phyloP scores from a whole-genome alignment of 2,329 filamentous ascomycete species.

The Mariannaea sp. region DNA sequence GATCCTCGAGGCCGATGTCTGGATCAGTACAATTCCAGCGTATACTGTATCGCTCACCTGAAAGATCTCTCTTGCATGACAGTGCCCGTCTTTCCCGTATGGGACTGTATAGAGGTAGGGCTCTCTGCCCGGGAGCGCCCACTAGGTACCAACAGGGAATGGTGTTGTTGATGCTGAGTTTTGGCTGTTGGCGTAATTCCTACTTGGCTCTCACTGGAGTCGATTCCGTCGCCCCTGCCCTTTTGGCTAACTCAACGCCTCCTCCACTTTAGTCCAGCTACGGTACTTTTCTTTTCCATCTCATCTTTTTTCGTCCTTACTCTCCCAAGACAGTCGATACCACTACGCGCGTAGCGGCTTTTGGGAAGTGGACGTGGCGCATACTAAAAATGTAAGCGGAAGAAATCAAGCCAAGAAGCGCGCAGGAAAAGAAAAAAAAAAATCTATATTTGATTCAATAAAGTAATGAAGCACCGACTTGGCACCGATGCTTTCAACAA shows the following conservation, averaged over 20 bases:
- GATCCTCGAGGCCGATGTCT: background rate
- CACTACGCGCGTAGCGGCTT: too few relatives aligned
- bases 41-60: background rate
- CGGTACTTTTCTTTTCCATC: background rate
- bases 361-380: constrained; percentile 3
- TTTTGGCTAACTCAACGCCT: constrained; percentile 29
- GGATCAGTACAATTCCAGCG: constrained; percentile 1
- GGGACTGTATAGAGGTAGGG: constrained; percentile 16
- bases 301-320: constrained; percentile 15
- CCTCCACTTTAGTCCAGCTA: constrained; percentile 28
- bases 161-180: constrained; percentile 19
- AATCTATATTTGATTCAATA: too few relatives aligned
- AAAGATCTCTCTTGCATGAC: constrained; percentile 17
- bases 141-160: background rate
- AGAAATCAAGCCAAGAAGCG: background rate
- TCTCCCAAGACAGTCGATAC: background rate
- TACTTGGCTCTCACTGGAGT: constrained; percentile 12
- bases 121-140: constrained; percentile 1
- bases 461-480: background rate
- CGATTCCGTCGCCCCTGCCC: constrained; percentile 20
- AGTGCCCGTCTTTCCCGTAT: constrained; percentile 12
- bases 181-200: constrained; percentile 25
- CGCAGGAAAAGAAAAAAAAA: background rate
- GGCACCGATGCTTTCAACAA: background rate
- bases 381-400: background rate